Evolutionary conservation across 1,284 basidiomycete genomes (phyloP).

Genomic region (Hemileia vastatrix): DNA sequence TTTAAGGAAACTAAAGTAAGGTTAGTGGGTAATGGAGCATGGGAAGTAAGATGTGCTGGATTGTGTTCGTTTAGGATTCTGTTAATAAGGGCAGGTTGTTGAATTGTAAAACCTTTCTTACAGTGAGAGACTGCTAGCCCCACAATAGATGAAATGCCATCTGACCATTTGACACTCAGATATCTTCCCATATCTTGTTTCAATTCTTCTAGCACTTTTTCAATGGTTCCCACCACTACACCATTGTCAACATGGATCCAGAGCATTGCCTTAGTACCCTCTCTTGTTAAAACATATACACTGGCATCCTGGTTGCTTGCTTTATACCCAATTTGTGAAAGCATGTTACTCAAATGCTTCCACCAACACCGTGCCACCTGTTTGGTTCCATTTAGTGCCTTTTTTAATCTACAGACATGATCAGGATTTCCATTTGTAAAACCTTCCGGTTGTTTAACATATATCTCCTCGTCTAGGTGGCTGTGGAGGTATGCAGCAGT

Average conservation of each 20-base stretch:
- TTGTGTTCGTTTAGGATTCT: too few relatives aligned
- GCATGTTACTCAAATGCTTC: too few relatives aligned
- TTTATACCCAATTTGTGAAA: neutral
- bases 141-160: neutral
- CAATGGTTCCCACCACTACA: neutral
- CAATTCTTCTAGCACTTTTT: neutral
- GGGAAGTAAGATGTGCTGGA: too few relatives aligned
- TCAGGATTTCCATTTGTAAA: too few relatives aligned
- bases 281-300: neutral
- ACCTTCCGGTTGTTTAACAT: neutral
- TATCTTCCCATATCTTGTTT: neutral
- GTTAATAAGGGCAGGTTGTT: neutral
- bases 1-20: too few relatives aligned
- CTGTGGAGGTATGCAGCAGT: slow-evolving; percentile 11
- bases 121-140: neutral
- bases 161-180: neutral
- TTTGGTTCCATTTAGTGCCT: slow-evolving; percentile 3
- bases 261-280: neutral
- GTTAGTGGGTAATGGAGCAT: too few relatives aligned
- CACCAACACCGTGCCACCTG: slow-evolving; percentile 10
- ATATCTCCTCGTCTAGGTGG: slow-evolving; percentile 7
- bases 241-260: slow-evolving; percentile 8
- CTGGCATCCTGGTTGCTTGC: neutral
- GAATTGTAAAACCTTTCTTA: neutral
- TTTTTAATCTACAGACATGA: neutral